A percentile compares a stretch with the other conserved stretches of the same genome.
These are phyloP conservation scores for Fusarium robinianum DNA, from an alignment of 2,329 filamentous ascomycete species.

Conservation along the genomic window DNA sequence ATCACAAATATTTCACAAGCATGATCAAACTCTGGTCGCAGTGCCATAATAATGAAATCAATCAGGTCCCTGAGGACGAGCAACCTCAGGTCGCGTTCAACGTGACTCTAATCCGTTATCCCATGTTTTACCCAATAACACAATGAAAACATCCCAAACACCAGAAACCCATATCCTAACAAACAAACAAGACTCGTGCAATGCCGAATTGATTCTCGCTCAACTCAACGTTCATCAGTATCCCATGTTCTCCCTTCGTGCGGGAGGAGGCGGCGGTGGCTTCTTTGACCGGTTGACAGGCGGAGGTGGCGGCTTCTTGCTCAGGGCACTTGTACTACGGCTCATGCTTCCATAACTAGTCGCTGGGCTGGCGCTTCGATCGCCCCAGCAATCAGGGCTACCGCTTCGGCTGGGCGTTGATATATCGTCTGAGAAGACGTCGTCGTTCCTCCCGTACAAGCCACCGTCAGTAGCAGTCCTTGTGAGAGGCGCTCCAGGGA, in stretches of 20 bases:
- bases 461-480: slow-evolving; percentile 47
- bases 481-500: slow-evolving; percentile 46
- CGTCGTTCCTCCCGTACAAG: slow-evolving; percentile 41
- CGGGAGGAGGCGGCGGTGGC: slow-evolving; percentile 44
- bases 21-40: too few species aligned
- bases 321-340: slow-evolving; percentile 45
- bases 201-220: too few species aligned
- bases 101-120: slow-evolving; percentile 22
- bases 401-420: slow-evolving; percentile 55
- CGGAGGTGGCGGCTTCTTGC: slow-evolving; percentile 61
- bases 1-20: too few species aligned
- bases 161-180: slow-evolving; percentile 14
- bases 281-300: slow-evolving; percentile 53
- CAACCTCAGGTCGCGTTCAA: slow-evolving; percentile 24
- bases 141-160: slow-evolving; percentile 19
- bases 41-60: slow-evolving; percentile 12
- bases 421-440: slow-evolving; percentile 56
- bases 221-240: slow-evolving; percentile 21
- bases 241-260: slow-evolving; percentile 39
- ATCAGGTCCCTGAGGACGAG: slow-evolving; percentile 23
- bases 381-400: slow-evolving; percentile 54
- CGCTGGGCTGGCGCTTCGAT: slow-evolving; percentile 58
- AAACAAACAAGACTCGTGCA: slow-evolving; percentile 5
- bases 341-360: slow-evolving; percentile 61
- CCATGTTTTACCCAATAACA: slow-evolving; percentile 13